Evolutionary conservation across 2,329 filamentous ascomycete species (phyloP).

Genomic region (Lachnellula arida): DNA sequence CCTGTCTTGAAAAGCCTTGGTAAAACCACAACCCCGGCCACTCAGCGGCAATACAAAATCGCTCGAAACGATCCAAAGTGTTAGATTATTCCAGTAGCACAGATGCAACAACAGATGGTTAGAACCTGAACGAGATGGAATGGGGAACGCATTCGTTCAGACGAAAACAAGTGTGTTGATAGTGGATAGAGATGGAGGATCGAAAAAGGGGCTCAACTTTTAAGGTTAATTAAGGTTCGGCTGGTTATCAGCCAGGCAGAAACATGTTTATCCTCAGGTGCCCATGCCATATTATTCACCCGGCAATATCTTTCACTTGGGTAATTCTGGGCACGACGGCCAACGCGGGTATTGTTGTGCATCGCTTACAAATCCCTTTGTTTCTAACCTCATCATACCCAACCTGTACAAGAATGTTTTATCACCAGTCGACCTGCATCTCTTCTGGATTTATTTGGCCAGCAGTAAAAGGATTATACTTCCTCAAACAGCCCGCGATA

Average conservation of each 20-base stretch:
- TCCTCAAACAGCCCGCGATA: not conserved
- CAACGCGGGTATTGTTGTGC: too few species aligned
- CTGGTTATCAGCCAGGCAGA: not conserved
- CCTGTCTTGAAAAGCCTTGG: conserved; percentile 19
- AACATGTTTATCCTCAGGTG: not conserved
- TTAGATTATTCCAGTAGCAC: not conserved
- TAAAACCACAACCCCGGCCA: conserved; percentile 19
- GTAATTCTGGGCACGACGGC: not conserved
- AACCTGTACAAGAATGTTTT: not conserved
- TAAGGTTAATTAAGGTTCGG: not conserved
- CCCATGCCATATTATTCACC: not conserved
- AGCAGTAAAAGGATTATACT: not conserved
- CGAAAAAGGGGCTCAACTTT: not conserved
- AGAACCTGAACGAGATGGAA: conserved; percentile 2
- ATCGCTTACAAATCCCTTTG: too few species aligned
- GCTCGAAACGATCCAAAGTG: conserved; percentile 12
- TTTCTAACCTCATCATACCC: too few species aligned
- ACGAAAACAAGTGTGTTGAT: not conserved
- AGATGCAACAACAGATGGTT: not conserved
- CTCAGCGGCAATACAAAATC: conserved; percentile 7
- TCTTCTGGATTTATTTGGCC: not conserved
- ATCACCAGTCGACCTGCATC: not conserved
- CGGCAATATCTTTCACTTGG: not conserved
- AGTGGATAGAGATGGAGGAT: not conserved
- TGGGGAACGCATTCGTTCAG: not conserved